These are phyloP conservation scores for Dendrobium nobile DNA, from an alignment of 106 monocot genomes.

Conservation along the genomic window DNA sequence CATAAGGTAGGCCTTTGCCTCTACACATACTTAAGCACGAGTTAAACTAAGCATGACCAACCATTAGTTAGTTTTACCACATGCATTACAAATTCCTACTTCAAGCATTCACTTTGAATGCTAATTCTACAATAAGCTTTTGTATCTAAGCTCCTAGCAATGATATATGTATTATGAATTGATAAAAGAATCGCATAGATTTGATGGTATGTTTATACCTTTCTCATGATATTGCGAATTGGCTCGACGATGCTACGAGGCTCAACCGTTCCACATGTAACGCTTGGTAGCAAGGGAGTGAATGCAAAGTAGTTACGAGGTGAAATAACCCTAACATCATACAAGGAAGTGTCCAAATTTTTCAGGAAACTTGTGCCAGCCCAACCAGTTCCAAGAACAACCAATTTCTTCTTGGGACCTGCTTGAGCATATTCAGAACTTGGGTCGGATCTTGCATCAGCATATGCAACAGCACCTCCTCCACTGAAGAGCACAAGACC, in stretches of 20 bases:
- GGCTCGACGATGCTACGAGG: conserved; percentile 84
- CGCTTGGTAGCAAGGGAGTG: conserved; percentile 80
- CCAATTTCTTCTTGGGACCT: conserved; percentile 59
- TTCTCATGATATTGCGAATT: conserved; percentile 63
- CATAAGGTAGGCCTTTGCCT: too few species aligned
- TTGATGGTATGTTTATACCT: conserved; percentile 24
- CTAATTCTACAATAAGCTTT: neutral
- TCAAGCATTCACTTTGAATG: neutral
- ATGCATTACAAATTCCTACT: neutral
- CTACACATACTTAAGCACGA: too few species aligned
- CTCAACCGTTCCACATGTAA: conserved; percentile 90
- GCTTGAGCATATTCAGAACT: conserved; percentile 14
- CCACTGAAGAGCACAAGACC: conserved; percentile 21
- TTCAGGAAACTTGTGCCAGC: conserved; percentile 80
- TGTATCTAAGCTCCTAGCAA: neutral
- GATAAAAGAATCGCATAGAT: neutral
- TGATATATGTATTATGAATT: neutral
- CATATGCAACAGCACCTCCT: conserved; percentile 59
- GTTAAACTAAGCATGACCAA: too few species aligned
- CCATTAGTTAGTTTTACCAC: neutral
- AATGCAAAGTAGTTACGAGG: conserved; percentile 95
- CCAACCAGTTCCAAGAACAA: conserved; percentile 89
- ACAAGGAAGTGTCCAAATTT: conserved; percentile 58
- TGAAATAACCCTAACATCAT: conserved; percentile 75
- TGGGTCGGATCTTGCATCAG: conserved; percentile 39